Base-by-base conservation (phyloP, 192 early-diverging fungal genomes). In the Glomus cerebriforme region DNA sequence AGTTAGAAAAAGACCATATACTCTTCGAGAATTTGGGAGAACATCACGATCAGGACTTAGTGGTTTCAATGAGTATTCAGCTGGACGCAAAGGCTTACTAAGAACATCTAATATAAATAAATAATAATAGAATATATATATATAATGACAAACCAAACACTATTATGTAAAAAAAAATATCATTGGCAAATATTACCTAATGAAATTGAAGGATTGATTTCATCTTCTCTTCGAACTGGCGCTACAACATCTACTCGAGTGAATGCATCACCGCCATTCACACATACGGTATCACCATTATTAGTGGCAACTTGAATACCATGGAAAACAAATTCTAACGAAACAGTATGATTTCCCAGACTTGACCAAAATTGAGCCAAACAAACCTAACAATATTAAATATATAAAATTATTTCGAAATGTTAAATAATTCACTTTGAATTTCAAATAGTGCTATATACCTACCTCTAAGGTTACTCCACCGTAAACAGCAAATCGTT, bases 341-440 rank as follows among this genome's bases (percentile, higher is more conserved):
- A 89, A 12, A 97, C 82, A 31, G 83, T 81, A 77, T 95, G 92
- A 15, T 84, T 79, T 34, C 90, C 95, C 32, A 92, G 83, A 74
- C 89, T 88, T 60, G 90, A 92, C 96, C 98, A 99, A 84, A 94
- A 97, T 81, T 96, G 96, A 2, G 95, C 95, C 45, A 98, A 69
- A 75, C 92, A 88, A 39, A 92, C 59, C 83, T 77, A 76, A 15
- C 35, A n/a, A 19, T 27, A 72, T 67, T 49, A 34, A 69, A 29
- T 37, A 34, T 9, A 62, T 12, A 70, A 34, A 32, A 54, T 27
- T 47, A 10, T 24, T 27, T 15, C 3, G 3, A 4, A 37, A 37
- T 71, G 12, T 27, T 8, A 32, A 47, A 2, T 27, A 71, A 39
- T 47, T 54, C 10, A 43, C 10, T 43, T 43, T 9, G 7, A 43